Conservation (phyloP, 1,139 yeast genomes). For the Casaregolazyma suthepensis region DNA sequence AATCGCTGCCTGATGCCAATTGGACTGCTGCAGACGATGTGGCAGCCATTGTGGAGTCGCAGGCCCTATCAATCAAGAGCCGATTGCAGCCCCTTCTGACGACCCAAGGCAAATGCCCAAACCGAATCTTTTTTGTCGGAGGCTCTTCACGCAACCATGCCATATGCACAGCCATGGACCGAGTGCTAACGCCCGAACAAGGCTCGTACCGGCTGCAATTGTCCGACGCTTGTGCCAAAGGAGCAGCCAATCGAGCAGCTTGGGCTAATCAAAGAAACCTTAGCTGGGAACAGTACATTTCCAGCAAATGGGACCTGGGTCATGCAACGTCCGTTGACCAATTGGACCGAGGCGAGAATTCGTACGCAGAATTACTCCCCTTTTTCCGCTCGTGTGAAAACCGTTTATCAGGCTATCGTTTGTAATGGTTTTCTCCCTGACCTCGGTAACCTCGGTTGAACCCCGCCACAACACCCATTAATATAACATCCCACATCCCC, state of each 20-base stretch:
- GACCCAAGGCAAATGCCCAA: constrained; percentile 44
- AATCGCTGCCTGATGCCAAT: neutral
- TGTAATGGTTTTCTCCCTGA: neutral
- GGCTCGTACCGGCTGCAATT: constrained; percentile 72
- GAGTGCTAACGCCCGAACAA: constrained; percentile 55
- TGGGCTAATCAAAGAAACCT: constrained; percentile 40
- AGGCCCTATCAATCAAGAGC: constrained; percentile 75
- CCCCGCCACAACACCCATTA: neutral
- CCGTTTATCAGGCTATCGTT: neutral
- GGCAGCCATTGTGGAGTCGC: constrained; percentile 74
- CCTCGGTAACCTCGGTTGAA: neutral
- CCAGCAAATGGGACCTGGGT: constrained; percentile 2
- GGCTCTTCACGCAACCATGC: constrained; percentile 74
- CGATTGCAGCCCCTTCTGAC: constrained; percentile 70
- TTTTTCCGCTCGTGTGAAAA: neutral
- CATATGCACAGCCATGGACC: constrained; percentile 62
- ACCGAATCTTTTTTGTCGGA: constrained; percentile 74
- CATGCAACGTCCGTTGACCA: neutral
- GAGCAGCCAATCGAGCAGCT: constrained; percentile 87
- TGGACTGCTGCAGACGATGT: constrained; percentile 61
- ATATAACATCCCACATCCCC: neutral
- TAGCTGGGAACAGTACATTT: constrained; percentile 20
- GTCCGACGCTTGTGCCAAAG: constrained; percentile 88
- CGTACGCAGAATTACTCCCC: neutral
- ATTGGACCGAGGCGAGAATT: neutral